Conservation (phyloP, 2,329 filamentous ascomycete genomes). For the Beauveria asiatica region DNA sequence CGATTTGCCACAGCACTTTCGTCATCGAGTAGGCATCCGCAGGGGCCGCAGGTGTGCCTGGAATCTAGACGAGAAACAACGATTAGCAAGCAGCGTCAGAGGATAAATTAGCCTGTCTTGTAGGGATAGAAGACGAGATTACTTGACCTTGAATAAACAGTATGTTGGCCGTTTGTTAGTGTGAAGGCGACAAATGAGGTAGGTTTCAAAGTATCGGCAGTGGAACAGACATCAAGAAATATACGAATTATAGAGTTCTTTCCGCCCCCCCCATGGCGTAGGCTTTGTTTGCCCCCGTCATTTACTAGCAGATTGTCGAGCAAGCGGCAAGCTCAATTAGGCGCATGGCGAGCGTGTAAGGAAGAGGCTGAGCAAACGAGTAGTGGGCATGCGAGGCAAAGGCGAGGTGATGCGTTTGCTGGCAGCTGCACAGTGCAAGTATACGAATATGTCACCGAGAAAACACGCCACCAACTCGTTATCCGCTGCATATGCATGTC, state of each 20-base stretch:
- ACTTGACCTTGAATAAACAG: no score
- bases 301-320: neutral
- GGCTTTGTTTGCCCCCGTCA: neutral
- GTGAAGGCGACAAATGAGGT: no score
- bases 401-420: constrained; percentile 3
- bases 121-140: no score
- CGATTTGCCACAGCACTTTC: neutral
- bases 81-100: no score
- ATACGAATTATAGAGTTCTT: no score
- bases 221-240: no score
- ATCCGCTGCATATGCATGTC: neutral
- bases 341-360: neutral
- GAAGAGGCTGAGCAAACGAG: neutral
- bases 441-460: neutral
- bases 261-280: no score
- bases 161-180: no score
- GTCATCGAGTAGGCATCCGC: neutral
- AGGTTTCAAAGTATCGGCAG: no score
- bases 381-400: neutral
- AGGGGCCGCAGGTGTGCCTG: neutral
- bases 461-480: neutral
- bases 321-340: neutral
- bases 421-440: neutral
- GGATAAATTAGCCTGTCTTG: no score
- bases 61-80: neutral